These are phyloP conservation scores for Talaromyces sp. DNA, from an alignment of 2,329 filamentous ascomycete genomes.

Conservation along the genomic window DNA sequence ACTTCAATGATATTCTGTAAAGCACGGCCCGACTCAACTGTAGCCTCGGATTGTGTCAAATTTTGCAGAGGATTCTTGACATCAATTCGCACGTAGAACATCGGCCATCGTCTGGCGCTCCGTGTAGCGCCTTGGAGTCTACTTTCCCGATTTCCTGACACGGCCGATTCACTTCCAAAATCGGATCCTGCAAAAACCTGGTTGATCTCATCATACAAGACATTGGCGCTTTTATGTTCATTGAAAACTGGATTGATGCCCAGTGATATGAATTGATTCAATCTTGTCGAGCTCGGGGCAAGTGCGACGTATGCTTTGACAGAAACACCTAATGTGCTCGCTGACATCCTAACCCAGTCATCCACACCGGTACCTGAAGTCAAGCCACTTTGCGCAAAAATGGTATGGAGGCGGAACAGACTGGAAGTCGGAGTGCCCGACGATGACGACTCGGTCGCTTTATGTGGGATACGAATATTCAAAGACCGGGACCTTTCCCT, in stretches of 20 bases:
- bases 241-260: constrained; percentile 64
- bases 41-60: constrained; percentile 41
- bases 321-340: constrained; percentile 60
- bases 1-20: constrained; percentile 63
- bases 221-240: constrained; percentile 56
- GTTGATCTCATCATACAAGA: constrained; percentile 78
- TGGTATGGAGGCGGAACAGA: constrained; percentile 23
- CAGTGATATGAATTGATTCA: constrained; percentile 77
- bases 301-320: constrained; percentile 72
- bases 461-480: constrained; percentile 28
- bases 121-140: constrained; percentile 54
- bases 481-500: constrained; percentile 40
- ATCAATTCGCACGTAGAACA: constrained; percentile 76
- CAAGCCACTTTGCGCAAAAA: constrained; percentile 67
- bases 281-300: constrained; percentile 67
- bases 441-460: constrained; percentile 21
- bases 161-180: constrained; percentile 60
- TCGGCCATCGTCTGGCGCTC: constrained; percentile 77
- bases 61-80: constrained; percentile 44
- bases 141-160: constrained; percentile 49
- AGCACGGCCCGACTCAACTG: constrained; percentile 39
- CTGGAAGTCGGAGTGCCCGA: constrained; percentile 41
- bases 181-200: constrained; percentile 70
- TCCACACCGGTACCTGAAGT: constrained; percentile 53
- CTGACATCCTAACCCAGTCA: constrained; percentile 70